Evolutionary conservation across 2,329 filamentous ascomycete species (phyloP), one percentile per base, ranked within the genome.

Genomic region (Colletotrichum noveboracense): DNA sequence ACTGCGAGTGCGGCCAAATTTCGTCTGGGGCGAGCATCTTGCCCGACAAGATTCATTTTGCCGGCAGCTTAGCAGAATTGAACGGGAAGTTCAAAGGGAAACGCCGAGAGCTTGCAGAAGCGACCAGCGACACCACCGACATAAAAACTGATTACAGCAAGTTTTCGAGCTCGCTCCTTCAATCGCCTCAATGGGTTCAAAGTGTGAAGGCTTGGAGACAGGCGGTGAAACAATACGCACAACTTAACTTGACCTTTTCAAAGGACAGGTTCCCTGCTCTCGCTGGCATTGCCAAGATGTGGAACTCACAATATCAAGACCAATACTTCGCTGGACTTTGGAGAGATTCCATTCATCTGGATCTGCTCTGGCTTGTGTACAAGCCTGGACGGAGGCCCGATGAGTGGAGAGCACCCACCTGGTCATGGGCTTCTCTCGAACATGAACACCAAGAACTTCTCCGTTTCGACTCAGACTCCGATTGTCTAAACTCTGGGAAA

Each of bases 191-290:
- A 18, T 61, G 58, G 58, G 32, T 6, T n/a, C 28, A 61, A n/a
- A 61, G 58, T 13, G 28, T 32, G 9, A 61, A 66, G n/a, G 36
- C 62, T 16, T 66, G 62, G 62, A 38, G 62, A n/a, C 21, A 52
- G 21, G 36, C 36, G 13, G 62, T 66, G 16, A 24, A 43, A 21
- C 62, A 48, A 14, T 66, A 66, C 14, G 24, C 26, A 8, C 26
- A 12, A 7, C 26, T 66, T 6, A n/a, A 76, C 3, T 70, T 83
- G 18, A 79, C 78, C 0, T 70, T 78, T 1, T 21, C 38, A 5
- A 66, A 66, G 21, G 62, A 66, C 32, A 52, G 24, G 8, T 52
- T 66, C 21, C 62, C 62, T 18, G 62, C 62, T 32, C 38, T 66
- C 21, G 62, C 62, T 1, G 62, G 62, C 7, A 24, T 66, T 18